Evolutionary conservation across 2,329 filamentous ascomycete genomes (phyloP), one percentile per base, ranked within the genome.

Genomic region (Fusarium virguliforme): DNA sequence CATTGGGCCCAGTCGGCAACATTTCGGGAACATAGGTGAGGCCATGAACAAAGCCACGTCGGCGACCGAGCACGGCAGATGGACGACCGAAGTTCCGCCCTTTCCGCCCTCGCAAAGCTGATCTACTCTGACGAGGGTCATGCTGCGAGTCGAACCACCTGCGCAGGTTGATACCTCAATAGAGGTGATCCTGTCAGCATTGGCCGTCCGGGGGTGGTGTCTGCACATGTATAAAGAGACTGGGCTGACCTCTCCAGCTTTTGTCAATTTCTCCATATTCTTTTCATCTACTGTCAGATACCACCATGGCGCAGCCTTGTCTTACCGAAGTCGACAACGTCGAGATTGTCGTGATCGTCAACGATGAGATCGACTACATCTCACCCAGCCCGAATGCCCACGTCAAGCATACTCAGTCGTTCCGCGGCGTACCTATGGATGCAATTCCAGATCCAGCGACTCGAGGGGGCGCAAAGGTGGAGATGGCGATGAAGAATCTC

Each of bases 291-390:
- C 8, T n/a, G 22, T n/a, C 22, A 18, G 32, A 37, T 22, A 57
- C 28, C 37, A 24, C 9, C 24, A 67, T 71, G 67, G 15, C 43
- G 35, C 51, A 56, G 18, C 1, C 15, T 12, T 32, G 24, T 24
- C 32, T 58, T 18, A 12, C 34, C 10, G 59, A 64, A 57, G 15
- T 79, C 30, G 74, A 79, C 62, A 71, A 64, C 54, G 79, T 88
- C 30, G 84, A 87, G 35, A 83, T 86, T 26, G 76, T 81, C 6
- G 81, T 87, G 34, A 83, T 89, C 63, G 82, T 89, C 62, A 85
- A 87, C 75, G 86, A 89, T 78, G 86, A 88, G 65, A 78, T 88
- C 43, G 86, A 89, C 69, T 82, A 84, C 4, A 82, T 88, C 63
- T 87, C 86, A 1, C 81, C 83, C 2, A 79, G 82, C 18, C 78